phyloP scores from a whole-genome alignment of 176 grass and related monocot genomes.

The barley (Hordeum vulgare) region DNA sequence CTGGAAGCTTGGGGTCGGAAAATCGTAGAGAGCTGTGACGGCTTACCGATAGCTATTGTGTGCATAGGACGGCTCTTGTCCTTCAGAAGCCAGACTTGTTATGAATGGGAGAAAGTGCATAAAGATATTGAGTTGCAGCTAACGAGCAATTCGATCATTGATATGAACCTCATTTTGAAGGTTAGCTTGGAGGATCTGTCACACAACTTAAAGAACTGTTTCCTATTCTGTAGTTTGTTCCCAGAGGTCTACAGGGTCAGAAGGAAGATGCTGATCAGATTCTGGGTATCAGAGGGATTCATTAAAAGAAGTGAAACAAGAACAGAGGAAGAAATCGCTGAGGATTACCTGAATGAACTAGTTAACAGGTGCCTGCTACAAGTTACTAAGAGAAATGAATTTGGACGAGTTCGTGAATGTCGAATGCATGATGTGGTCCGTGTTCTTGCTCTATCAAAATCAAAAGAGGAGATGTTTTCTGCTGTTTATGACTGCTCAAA shows the following conservation, averaged over 20 bases:
- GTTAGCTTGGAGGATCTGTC: constrained; percentile 4
- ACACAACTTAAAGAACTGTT: neutral
- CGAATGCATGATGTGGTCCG: constrained; percentile 27
- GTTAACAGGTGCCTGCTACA: constrained; percentile 27
- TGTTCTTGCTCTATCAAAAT: constrained; percentile 16
- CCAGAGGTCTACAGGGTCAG: neutral
- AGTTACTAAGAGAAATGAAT: constrained; percentile 20
- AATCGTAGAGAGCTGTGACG: neutral
- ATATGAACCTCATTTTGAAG: neutral
- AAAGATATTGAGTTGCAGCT: constrained; percentile 6
- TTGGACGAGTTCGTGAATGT: constrained; percentile 1
- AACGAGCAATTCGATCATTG: neutral
- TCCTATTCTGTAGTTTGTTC: neutral
- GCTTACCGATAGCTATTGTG: neutral
- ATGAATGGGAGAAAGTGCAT: neutral
- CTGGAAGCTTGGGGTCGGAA: neutral
- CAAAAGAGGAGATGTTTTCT: constrained; percentile 14
- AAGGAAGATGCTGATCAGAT: neutral
- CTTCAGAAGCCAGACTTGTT: neutral
- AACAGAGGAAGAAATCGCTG: constrained; percentile 34
- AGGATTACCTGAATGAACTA: constrained; percentile 33
- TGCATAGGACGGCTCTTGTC: neutral
- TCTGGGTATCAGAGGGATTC: constrained; percentile 8
- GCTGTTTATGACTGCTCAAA: neutral
- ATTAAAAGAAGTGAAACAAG: constrained; percentile 5